phyloP scores from a whole-genome alignment of 768 basidiomycete species.

The Serendipita sp. region DNA sequence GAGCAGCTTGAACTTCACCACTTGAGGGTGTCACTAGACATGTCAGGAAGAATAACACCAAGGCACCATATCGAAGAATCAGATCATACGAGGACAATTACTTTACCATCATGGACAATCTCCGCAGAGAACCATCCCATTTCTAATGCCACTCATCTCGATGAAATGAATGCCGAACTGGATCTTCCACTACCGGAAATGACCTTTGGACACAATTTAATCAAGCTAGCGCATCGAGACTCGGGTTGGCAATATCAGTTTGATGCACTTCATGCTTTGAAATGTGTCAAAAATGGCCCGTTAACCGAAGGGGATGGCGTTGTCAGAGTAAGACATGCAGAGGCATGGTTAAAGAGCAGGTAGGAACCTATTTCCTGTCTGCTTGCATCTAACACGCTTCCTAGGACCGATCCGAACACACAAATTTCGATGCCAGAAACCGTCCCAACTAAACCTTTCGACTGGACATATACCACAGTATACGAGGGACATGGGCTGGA shows the following conservation, averaged over 20 bases:
- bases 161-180: constrained; percentile 44
- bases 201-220: constrained; percentile 78
- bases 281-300: constrained; percentile 57
- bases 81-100: constrained; percentile 51
- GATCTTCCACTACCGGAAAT: constrained; percentile 87
- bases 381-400: constrained; percentile 18
- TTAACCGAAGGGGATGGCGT: constrained; percentile 71
- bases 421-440: constrained; percentile 51
- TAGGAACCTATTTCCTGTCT: constrained; percentile 20
- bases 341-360: constrained; percentile 87
- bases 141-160: constrained; percentile 59
- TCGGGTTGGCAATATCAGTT: constrained; percentile 54
- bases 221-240: constrained; percentile 48
- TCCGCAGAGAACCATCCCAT: constrained; percentile 60
- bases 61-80: constrained; percentile 51
- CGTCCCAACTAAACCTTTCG: constrained; percentile 69
- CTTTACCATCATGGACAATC: constrained; percentile 51
- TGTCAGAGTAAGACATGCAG: constrained; percentile 88
- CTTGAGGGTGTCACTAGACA: not conserved
- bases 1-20: not conserved
- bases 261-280: constrained; percentile 48
- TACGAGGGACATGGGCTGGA: constrained; percentile 45
- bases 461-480: constrained; percentile 94
- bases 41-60: constrained; percentile 26
- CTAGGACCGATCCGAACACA: constrained; percentile 52